Evolutionary conservation across 345 rosid species (phyloP).

Genomic region (Populus euphratica): DNA sequence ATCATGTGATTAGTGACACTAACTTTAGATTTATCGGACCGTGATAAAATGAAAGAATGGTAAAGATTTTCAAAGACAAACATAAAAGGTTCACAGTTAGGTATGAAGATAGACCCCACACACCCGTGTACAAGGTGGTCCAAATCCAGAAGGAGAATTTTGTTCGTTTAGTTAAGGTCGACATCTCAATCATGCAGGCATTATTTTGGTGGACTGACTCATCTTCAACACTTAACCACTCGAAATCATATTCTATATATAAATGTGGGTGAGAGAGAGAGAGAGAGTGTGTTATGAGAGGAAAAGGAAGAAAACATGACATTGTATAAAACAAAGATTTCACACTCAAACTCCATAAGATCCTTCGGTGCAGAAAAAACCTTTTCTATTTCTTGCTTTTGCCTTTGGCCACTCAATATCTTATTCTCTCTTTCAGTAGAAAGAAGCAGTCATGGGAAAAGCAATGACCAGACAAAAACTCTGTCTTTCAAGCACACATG

Average conservation of each 20-base stretch:
- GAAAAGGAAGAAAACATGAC: conserved; percentile 10
- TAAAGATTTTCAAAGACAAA: neutral
- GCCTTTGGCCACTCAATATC: conserved; percentile 27
- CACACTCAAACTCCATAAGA: conserved; percentile 21
- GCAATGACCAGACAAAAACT: conserved; percentile 1
- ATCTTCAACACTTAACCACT: conserved; percentile 25
- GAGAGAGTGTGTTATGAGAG: neutral
- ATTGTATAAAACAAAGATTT: conserved; percentile 37
- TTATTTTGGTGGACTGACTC: conserved; percentile 45
- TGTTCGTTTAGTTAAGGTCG: conserved; percentile 45
- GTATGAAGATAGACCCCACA: conserved; percentile 37
- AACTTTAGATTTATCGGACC: neutral
- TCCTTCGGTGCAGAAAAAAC: conserved; percentile 8
- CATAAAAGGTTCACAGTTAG: conserved; percentile 28
- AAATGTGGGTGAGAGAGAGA: neutral
- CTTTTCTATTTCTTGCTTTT: conserved; percentile 15
- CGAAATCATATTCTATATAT: neutral
- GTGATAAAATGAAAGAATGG: neutral
- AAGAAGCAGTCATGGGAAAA: neutral
- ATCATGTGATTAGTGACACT: neutral
- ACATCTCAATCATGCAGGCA: conserved; percentile 60
- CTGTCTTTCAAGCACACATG: conserved; percentile 1
- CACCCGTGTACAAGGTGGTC: conserved; percentile 55
- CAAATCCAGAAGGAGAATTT: conserved; percentile 27
- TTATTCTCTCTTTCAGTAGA: neutral